Evolutionary conservation across 1,139 yeast species (phyloP).

Genomic region (Kluyveromyces marxianus): DNA sequence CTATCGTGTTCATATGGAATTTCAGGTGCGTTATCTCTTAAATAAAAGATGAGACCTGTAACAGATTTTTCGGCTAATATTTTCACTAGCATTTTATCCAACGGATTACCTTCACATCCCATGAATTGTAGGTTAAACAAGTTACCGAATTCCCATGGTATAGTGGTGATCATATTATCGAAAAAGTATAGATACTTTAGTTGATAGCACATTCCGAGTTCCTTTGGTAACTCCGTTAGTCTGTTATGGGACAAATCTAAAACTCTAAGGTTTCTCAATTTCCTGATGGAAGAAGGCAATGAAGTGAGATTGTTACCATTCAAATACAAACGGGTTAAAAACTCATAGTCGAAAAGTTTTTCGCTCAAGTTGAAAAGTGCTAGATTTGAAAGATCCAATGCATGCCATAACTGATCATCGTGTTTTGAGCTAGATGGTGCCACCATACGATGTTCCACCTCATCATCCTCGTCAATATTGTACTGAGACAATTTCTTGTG

Average conservation of each 20-base stretch:
- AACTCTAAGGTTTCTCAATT: slow-evolving; percentile 68
- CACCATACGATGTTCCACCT: slow-evolving; percentile 46
- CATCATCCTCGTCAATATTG: slow-evolving; percentile 67
- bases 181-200: slow-evolving; percentile 78
- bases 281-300: slow-evolving; percentile 64
- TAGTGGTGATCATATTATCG: slow-evolving; percentile 67
- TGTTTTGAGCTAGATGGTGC: slow-evolving; percentile 57
- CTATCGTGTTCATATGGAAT: slow-evolving; percentile 62
- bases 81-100: slow-evolving; percentile 57
- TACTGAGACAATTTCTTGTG: slow-evolving; percentile 51
- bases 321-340: slow-evolving; percentile 78
- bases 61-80: slow-evolving; percentile 79
- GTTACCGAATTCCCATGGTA: slow-evolving; percentile 84
- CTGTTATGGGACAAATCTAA: slow-evolving; percentile 79
- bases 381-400: slow-evolving; percentile 87
- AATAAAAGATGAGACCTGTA: slow-evolving; percentile 65
- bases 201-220: slow-evolving; percentile 74
- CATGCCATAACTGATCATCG: slow-evolving; percentile 81
- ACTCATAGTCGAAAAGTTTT: slow-evolving; percentile 71
- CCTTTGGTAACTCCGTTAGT: slow-evolving; percentile 64
- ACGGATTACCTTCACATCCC: slow-evolving; percentile 91
- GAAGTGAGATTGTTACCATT: slow-evolving; percentile 73
- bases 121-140: slow-evolving; percentile 76
- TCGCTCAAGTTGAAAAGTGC: slow-evolving; percentile 65
- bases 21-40: slow-evolving; percentile 77